These are phyloP conservation scores for Phialophora verrucosa DNA, from an alignment of 2,329 filamentous ascomycete species.

Conservation along the genomic window DNA sequence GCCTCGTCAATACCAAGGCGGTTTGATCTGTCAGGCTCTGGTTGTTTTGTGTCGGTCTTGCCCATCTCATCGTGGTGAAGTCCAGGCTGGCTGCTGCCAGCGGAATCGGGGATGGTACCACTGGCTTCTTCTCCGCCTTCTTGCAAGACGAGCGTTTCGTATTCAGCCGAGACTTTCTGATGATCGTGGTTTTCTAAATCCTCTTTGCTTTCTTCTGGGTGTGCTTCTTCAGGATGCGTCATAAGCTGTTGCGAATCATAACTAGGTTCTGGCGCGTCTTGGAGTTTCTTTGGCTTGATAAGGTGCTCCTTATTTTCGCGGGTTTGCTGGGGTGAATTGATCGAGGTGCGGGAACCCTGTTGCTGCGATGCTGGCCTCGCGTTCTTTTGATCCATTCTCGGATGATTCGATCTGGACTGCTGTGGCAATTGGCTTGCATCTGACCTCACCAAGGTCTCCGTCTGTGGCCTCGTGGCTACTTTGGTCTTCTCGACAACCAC, in stretches of 20 bases:
- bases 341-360: background rate
- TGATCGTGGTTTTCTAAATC: background rate
- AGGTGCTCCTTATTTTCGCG: slow-evolving; percentile 1
- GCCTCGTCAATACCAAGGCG: background rate
- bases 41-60: background rate
- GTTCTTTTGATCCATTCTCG: slow-evolving; percentile 11
- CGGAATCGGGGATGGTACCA: background rate
- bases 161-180: background rate
- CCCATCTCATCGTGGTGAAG: background rate
- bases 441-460: background rate
- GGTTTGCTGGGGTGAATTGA: slow-evolving; percentile 1
- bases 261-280: background rate
- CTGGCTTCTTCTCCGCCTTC: slow-evolving; percentile 13
- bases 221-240: background rate
- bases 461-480: slow-evolving; percentile 10
- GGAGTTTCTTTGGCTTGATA: slow-evolving; percentile 21
- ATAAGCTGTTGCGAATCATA: background rate
- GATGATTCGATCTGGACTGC: background rate
- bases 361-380: slow-evolving; percentile 1
- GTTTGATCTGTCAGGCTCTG: background rate
- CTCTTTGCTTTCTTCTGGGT: background rate
- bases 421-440: slow-evolving; percentile 3
- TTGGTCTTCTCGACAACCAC: slow-evolving; percentile 50
- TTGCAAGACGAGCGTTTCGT: background rate
- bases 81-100: background rate